Percentiles rank a stretch among this genome's conserved stretches.
Evolutionary conservation across 345 rosid genomes (phyloP).

Genomic region (Eucalyptus polybractea): DNA sequence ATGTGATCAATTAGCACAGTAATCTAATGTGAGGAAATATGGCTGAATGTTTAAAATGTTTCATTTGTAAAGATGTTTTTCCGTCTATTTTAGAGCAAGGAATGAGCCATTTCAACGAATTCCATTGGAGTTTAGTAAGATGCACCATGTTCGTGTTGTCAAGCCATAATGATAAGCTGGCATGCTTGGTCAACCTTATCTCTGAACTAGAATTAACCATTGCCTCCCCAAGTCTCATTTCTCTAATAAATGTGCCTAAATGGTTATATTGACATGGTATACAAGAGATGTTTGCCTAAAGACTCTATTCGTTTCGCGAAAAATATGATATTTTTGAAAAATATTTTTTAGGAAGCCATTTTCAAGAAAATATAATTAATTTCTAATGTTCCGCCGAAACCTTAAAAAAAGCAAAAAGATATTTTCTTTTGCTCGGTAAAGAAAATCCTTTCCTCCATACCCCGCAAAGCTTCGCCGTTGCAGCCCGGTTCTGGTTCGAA

Average conservation of each 20-base stretch:
- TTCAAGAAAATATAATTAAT: no score
- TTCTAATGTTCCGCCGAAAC: no score
- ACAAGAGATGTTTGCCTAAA: not conserved
- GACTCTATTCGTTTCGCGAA: no score
- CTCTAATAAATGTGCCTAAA: not conserved
- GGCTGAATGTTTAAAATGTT: not conserved
- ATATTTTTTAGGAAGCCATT: no score
- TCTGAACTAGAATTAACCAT: not conserved
- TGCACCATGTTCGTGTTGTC: not conserved
- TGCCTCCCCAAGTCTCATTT: not conserved
- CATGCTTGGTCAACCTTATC: not conserved
- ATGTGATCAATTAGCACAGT: not conserved
- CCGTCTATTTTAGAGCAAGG: not conserved
- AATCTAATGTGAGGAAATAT: not conserved
- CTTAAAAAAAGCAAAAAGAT: no score
- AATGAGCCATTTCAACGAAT: not conserved
- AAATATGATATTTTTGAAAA: no score
- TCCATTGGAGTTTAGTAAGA: not conserved
- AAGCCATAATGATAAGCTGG: not conserved
- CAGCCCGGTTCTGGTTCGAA: no score
- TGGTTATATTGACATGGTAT: not conserved
- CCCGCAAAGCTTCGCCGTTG: no score
- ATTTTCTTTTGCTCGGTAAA: no score
- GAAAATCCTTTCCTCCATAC: no score
- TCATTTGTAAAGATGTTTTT: not conserved